These are phyloP conservation scores for Galerina sulciceps DNA, from an alignment of 768 basidiomycete genomes.

Conservation along the genomic window DNA sequence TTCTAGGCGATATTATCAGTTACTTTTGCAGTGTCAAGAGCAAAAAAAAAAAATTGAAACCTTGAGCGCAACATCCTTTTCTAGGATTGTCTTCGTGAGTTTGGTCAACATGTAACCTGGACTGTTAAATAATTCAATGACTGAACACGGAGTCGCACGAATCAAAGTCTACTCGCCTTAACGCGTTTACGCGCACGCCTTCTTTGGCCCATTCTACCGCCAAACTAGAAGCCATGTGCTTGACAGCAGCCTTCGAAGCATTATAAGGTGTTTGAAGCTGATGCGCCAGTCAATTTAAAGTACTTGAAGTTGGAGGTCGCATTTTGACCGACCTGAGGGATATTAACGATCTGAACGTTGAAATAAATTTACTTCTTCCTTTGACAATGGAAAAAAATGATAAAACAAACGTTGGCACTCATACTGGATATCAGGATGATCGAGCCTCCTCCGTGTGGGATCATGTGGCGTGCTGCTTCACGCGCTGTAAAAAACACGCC, in stretches of 20 bases:
- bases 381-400: not conserved
- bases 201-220: conserved; percentile 97
- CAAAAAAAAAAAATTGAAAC: conserved; percentile 37
- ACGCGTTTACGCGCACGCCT: conserved; percentile 82
- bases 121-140: conserved; percentile 38
- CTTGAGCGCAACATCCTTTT: conserved; percentile 75
- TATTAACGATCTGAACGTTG: conserved; percentile 72
- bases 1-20: conserved; percentile 44
- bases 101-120: conserved; percentile 96
- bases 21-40: not conserved
- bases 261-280: conserved; percentile 95
- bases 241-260: conserved; percentile 93
- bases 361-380: not conserved
- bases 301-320: not conserved
- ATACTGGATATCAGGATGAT: conserved; percentile 90
- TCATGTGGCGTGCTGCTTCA: conserved; percentile 93
- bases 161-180: conserved; percentile 56
- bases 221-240: conserved; percentile 91
- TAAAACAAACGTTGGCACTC: conserved; percentile 73
- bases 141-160: not conserved
- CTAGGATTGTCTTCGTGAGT: conserved; percentile 82
- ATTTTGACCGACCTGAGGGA: conserved; percentile 69
- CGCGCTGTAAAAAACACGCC: conserved; percentile 96
- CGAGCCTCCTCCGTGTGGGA: conserved; percentile 75
- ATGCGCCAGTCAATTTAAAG: conserved; percentile 1